Evolutionary conservation across 2,329 filamentous ascomycete genomes (phyloP), one percentile per base, ranked within the genome.

Genomic region (Xylaria sp.): DNA sequence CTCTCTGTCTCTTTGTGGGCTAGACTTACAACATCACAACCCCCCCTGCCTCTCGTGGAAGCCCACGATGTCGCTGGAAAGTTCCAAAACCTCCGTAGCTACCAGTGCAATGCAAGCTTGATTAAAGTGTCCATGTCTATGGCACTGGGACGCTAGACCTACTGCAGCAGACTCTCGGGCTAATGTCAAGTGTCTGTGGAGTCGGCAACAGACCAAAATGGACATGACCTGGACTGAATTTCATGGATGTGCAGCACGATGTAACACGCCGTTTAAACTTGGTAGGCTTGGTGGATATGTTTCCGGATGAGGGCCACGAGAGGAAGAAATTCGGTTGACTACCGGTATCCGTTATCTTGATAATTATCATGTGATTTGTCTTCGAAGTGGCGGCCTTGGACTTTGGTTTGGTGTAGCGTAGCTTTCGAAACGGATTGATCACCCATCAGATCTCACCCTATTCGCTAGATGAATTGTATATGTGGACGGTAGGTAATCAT

Each of bases 111-210:
- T 60, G 62, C 47, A 51, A 8, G 55, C 47, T 65, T 39, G 48
- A 47, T 36, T 7, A 48, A 14, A 27, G 54, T 54, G 62, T 50
- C 68, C 68, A 48, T 61, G 57, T 68, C 68, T 70, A 68, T 64
- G 68, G 68, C 55, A 58, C 60, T 50, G 68, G 68, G 58, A 70
- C 68, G 48, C 42, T 68, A 62, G 58, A 42, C 59, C 47, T 34
- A 17, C 47, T 50, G 6, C 9, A 27, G 56, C 56, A 55, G 39
- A 32, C 48, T 61, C 19, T 56, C 58, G 61, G 61, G 30, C 56
- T 61, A 64, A 64, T 67, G 24, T 61, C 55, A 53, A 65, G 6
- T 48, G 47, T 62, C 19, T 42, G 66, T 65, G 66, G 62, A 39
- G 58, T 65, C 62, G 57, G 54, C 45, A 48, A 24, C 45, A 50